These are phyloP conservation scores for Pseudophaeomoniella oleicola DNA, from an alignment of 2,329 filamentous ascomycete genomes.

Conservation along the genomic window DNA sequence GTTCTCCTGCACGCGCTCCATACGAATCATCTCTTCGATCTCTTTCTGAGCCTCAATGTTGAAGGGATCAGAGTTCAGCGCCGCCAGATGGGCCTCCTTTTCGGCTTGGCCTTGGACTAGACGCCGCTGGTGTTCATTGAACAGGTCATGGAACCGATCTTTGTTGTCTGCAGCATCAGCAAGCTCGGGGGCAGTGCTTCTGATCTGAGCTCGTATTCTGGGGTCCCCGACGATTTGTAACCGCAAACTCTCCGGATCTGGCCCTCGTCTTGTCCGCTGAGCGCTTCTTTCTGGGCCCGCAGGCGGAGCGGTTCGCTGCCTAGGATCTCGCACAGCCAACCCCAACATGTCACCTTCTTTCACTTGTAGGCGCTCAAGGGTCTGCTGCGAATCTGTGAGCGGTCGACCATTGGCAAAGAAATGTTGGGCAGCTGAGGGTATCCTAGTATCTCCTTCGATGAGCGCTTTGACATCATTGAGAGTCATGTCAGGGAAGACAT, in stretches of 20 bases:
- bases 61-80: constrained; percentile 87
- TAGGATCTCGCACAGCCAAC: constrained; percentile 48
- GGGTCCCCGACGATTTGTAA: constrained; percentile 72
- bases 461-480: constrained; percentile 75
- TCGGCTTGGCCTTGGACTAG: constrained; percentile 60
- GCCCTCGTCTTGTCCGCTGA: constrained; percentile 18
- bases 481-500: constrained; percentile 70
- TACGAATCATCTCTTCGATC: constrained; percentile 94
- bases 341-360: constrained; percentile 85
- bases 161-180: constrained; percentile 63
- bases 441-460: constrained; percentile 68
- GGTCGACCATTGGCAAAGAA: constrained; percentile 83
- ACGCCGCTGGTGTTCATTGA: constrained; percentile 51
- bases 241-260: constrained; percentile 66
- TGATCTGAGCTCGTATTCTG: constrained; percentile 53
- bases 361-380: constrained; percentile 67
- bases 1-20: constrained; percentile 89
- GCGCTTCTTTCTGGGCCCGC: constrained; percentile 7
- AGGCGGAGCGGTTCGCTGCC: constrained; percentile 7
- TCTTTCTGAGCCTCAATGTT: constrained; percentile 79
- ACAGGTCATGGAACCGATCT: constrained; percentile 59
- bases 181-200: constrained; percentile 60
- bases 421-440: constrained; percentile 59
- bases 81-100: constrained; percentile 67
- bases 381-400: constrained; percentile 63